Evolutionary conservation across 2,329 filamentous ascomycete genomes (phyloP), one percentile per base, ranked within the genome.

Genomic region (Arachnopeziza araneosa): DNA sequence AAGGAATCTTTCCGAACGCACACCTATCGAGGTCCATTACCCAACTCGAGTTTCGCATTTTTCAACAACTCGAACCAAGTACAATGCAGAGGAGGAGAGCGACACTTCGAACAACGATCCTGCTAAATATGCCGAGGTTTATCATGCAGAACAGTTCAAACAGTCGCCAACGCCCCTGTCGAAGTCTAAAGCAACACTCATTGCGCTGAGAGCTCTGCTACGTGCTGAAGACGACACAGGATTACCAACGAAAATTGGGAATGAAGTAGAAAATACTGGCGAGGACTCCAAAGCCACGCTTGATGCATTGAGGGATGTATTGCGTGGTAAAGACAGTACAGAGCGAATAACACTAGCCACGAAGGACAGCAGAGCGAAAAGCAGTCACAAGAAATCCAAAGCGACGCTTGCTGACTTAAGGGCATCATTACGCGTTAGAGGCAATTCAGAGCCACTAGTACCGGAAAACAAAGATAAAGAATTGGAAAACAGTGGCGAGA

Each of bases 21-120:
- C 22, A 22, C 50, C 51, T 23, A 44, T 19, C 52, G 23, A 48
- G 52, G 6, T n/a, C 14, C 17, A 23, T 52, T 10, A 55, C 30
- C 7, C 32, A 36, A 7, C 26, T 10, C 22, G 17, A 17, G 17
- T 44, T 12, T 14, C 36, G 12, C 36, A 44, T 17, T 58, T 57
- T 26, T 60, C 55, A 10, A 60, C 52, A 44, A 51, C 59, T 55
- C 30, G 56, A 24, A 21, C 52, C 30, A 56, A 48, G 24, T 24
- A 58, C 9, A 23, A 54, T 56, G 49, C 52, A 30, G 49, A 55
- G 44, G 58, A 53, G 26, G 58, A 55, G 24, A 7, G 44, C 55
- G n/a, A 49, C 24, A 22, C 21, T 17, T n/a, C 21, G 8, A 17
- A 54, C 12, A 14, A 44, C 17, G 36, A 4, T 4, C 36, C 36